Percentiles rank a stretch among this genome's conserved stretches.
phyloP scores from a whole-genome alignment of 441 rosid genomes.

The Adansonia grandidieri region DNA sequence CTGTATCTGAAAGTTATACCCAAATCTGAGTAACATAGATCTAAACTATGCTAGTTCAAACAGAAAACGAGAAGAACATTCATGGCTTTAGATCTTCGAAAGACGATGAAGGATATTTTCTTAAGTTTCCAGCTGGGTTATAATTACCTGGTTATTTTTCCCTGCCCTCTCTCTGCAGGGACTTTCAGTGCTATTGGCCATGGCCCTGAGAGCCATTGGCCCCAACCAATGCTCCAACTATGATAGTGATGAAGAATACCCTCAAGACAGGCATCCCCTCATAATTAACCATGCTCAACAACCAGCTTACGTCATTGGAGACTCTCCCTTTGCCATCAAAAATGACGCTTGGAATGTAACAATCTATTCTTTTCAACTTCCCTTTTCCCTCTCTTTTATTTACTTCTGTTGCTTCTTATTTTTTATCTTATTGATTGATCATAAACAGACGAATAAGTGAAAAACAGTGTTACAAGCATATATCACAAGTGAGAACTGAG shows the following conservation, averaged over 20 bases:
- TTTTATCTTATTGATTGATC: background rate
- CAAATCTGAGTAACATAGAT: too few species aligned
- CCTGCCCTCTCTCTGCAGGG: constrained; percentile 37
- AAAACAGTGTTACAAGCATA: constrained; percentile 4
- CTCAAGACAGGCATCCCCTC: constrained; percentile 42
- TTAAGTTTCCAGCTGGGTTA: background rate
- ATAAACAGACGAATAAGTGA: constrained; percentile 36
- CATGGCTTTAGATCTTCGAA: background rate
- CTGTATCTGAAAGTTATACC: too few species aligned
- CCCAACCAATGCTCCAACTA: constrained; percentile 24
- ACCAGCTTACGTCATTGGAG: constrained; percentile 27
- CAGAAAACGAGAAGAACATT: background rate
- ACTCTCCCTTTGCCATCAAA: constrained; percentile 28
- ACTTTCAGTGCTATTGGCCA: constrained; percentile 38
- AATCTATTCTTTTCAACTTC: constrained; percentile 6
- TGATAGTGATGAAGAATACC: constrained; percentile 42
- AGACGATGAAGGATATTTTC: background rate
- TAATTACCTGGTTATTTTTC: background rate
- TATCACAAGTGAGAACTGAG: background rate
- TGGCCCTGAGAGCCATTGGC: constrained; percentile 44
- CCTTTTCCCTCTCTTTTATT: background rate
- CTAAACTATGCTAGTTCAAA: background rate
- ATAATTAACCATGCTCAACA: constrained; percentile 35
- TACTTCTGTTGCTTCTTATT: background rate
- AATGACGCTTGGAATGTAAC: constrained; percentile 39